A percentile compares a stretch with the other conserved stretches of the same genome.
Conservation (phyloP, 257 asterid species). For the Solanum dulcamara region DNA sequence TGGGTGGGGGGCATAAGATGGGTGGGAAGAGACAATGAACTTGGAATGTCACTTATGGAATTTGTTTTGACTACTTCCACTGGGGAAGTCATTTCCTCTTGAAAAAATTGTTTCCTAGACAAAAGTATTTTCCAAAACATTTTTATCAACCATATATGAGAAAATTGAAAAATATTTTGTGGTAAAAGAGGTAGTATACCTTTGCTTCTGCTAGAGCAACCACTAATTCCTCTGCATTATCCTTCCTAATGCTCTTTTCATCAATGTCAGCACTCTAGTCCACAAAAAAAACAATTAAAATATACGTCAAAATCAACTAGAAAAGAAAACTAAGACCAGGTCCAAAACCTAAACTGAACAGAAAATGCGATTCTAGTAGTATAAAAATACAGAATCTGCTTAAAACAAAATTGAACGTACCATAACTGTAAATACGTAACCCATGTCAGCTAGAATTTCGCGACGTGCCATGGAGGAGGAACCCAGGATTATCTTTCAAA, state of each 20-base stretch:
- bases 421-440: slow-evolving; percentile 54
- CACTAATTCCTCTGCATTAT: slow-evolving; percentile 71
- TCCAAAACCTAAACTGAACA: not conserved
- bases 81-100: not conserved
- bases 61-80: too few relatives aligned
- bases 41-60: not conserved
- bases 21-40: not conserved
- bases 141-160: not conserved
- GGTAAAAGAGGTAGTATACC: slow-evolving; percentile 21
- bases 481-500: slow-evolving; percentile 60
- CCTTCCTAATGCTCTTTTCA: slow-evolving; percentile 71
- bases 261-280: slow-evolving; percentile 73
- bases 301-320: not conserved
- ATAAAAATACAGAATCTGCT: not conserved
- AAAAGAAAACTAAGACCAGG: not conserved
- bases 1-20: too few relatives aligned
- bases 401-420: slow-evolving; percentile 14
- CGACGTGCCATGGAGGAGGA: slow-evolving; percentile 75
- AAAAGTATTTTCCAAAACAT: not conserved
- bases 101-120: too few relatives aligned
- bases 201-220: slow-evolving; percentile 79
- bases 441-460: slow-evolving; percentile 63
- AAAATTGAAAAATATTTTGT: too few relatives aligned
- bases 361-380: not conserved
- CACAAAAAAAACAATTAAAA: slow-evolving; percentile 1